Percentiles rank a stretch among this genome's conserved stretches.
Evolutionary conservation across 2,329 filamentous ascomycete species (phyloP).

Genomic region (Graphilbum fragrans): DNA sequence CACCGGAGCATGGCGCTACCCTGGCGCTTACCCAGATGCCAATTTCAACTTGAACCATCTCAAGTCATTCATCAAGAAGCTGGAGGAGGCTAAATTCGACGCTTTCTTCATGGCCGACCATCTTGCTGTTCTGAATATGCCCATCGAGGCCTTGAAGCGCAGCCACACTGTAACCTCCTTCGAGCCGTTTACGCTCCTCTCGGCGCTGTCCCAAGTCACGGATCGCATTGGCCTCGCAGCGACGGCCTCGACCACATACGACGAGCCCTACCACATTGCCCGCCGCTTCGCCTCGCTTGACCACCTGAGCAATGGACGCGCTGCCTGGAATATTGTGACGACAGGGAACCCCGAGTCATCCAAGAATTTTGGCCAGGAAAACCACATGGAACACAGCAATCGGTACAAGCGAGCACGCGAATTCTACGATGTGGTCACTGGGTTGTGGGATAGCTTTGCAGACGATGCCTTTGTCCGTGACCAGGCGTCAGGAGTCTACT

Average conservation of each 20-base stretch:
- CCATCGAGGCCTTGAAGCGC: conserved; percentile 40
- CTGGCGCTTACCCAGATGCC: conserved; percentile 39
- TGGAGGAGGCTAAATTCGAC: conserved; percentile 41
- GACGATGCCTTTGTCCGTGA: conserved; percentile 7
- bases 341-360: conserved; percentile 7
- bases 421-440: conserved; percentile 11
- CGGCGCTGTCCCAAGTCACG: conserved; percentile 4
- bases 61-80: conserved; percentile 38
- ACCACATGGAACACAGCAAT: conserved; percentile 10
- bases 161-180: conserved; percentile 47
- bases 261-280: conserved; percentile 5
- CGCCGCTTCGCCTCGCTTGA: conserved; percentile 6
- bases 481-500: not conserved
- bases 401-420: conserved; percentile 11
- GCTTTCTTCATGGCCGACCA: conserved; percentile 46
- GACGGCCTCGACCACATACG: conserved; percentile 4
- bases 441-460: conserved; percentile 7
- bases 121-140: conserved; percentile 42
- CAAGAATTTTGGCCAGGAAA: conserved; percentile 7
- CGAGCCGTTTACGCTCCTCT: conserved; percentile 36
- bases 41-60: conserved; percentile 45
- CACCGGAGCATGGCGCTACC: conserved; percentile 44
- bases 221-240: conserved; percentile 5
- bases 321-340: conserved; percentile 11
- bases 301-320: conserved; percentile 4